These are phyloP conservation scores for Loxodes magnus DNA, from an alignment of 73 alveolate species.

Conservation along the genomic window DNA sequence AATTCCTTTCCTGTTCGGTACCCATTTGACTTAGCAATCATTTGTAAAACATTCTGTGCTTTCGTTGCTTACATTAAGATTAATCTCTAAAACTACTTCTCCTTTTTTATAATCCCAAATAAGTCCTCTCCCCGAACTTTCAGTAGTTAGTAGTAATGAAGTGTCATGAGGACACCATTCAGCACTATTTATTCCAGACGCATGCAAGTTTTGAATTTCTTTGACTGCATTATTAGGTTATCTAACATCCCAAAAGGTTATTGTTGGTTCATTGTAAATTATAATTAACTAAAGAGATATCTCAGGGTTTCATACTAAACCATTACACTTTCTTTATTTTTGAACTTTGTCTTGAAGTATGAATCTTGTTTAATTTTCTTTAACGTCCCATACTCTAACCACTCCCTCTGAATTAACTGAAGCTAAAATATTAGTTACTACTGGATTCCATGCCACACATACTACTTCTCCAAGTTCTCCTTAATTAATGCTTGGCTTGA, in stretches of 20 bases:
- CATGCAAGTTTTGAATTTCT: slow-evolving; percentile 42
- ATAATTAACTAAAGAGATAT: slow-evolving; percentile 67
- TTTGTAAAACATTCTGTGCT: too few species aligned
- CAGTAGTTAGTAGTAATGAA: slow-evolving; percentile 48
- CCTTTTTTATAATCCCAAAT: slow-evolving; percentile 55
- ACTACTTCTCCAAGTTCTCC: slow-evolving; percentile 54
- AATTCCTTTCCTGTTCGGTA: slow-evolving; percentile 7
- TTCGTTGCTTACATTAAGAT: background rate
- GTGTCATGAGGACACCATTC: slow-evolving; percentile 76
- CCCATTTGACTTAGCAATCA: slow-evolving; percentile 5
- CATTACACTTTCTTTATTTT: slow-evolving; percentile 25
- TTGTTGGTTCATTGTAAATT: slow-evolving; percentile 61
- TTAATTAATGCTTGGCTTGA: slow-evolving; percentile 46
- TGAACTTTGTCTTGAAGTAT: slow-evolving; percentile 30
- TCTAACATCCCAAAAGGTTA: slow-evolving; percentile 89
- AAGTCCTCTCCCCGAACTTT: slow-evolving; percentile 36
- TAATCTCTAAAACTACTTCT: slow-evolving; percentile 29
- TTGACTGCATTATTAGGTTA: slow-evolving; percentile 63
- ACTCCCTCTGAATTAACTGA: slow-evolving; percentile 69
- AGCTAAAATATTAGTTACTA: slow-evolving; percentile 75
- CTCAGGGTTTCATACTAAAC: slow-evolving; percentile 75
- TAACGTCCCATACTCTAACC: slow-evolving; percentile 77
- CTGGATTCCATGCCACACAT: slow-evolving; percentile 67
- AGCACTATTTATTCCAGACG: slow-evolving; percentile 40
- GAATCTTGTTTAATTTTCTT: slow-evolving; percentile 51